Base-by-base conservation (phyloP, 2,329 filamentous ascomycete species). In the Exserohilum turcica region DNA sequence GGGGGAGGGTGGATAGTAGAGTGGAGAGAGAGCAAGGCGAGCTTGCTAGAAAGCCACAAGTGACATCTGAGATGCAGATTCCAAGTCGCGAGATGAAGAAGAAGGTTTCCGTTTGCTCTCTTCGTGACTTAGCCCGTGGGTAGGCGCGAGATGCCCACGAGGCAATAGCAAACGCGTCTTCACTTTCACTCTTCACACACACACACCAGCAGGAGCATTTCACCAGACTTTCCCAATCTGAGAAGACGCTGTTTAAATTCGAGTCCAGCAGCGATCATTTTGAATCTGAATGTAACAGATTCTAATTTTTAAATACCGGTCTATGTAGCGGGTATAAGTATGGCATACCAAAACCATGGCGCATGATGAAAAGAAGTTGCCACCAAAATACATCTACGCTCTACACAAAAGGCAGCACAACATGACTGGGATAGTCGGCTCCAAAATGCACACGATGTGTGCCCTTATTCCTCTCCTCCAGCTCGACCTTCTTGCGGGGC, bases 361-460 rank as follows among this genome's bases (percentile, higher is more conserved):
- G n/a, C n/a, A n/a, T n/a, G n/a, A n/a, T n/a, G n/a, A n/a, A n/a
- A n/a, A n/a, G n/a, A n/a, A n/a, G n/a, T n/a, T n/a, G n/a, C n/a
- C n/a, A n/a, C n/a, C n/a, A n/a, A n/a, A n/a, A n/a, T n/a, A n/a
- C n/a, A n/a, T n/a, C n/a, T n/a, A n/a, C n/a, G n/a, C n/a, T n/a
- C 21, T 35, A 36, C 10, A 52, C 49, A 45, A 52, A 43, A 35
- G 43, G 48, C 32, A 56, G 18, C 9, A 52, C 48, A 24, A 52
- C 43, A 29, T 52, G 38, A 35, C 50, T 53, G 2, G 33, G 27
- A 10, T 37, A 55, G 6, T 53, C 49, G 3, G 52, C 57, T 16
- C 55, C 57, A 21, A 54, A 6, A 47, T 54, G 45, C 33, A 60
- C 45, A 9, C 15, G 13, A 54, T 61, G 58, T 35, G 15, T 47